phyloP scores from a whole-genome alignment of 331 rosid genomes.

The Erythrophleum ivorense region DNA sequence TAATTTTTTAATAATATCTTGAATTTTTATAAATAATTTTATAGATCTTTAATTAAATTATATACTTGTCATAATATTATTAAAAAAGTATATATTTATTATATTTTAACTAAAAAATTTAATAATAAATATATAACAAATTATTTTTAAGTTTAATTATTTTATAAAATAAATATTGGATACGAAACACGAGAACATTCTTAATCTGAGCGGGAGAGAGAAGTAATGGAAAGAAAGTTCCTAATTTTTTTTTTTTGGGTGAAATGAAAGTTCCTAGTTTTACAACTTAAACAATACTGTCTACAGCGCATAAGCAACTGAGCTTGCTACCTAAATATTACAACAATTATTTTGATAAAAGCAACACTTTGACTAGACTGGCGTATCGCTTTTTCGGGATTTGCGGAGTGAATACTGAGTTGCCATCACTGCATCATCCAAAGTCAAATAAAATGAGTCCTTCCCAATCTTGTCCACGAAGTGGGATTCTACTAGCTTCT shows the following conservation, averaged over 20 bases:
- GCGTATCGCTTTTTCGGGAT: neutral
- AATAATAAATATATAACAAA: no score
- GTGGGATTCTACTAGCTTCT: conserved; percentile 51
- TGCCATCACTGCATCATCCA: conserved; percentile 59
- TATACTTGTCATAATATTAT: no score
- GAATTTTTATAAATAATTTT: no score
- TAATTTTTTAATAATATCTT: no score
- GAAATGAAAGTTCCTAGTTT: neutral
- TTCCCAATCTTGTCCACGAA: conserved; percentile 57
- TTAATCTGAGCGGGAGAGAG: neutral
- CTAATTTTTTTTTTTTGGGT: no score
- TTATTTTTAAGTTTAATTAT: no score
- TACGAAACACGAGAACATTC: neutral
- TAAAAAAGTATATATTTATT: no score
- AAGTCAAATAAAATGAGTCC: conserved; percentile 40
- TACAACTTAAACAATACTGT: neutral
- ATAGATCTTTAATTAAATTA: no score
- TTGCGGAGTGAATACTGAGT: conserved; percentile 45
- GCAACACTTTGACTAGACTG: neutral
- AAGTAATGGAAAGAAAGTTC: neutral
- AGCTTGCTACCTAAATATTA: neutral
- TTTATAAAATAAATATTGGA: no score
- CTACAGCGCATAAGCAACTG: no score
- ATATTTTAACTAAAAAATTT: no score
- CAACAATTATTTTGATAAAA: neutral